phyloP scores from a whole-genome alignment of 495 filamentous ascomycete genomes.

The Aspergillus nidulans region DNA sequence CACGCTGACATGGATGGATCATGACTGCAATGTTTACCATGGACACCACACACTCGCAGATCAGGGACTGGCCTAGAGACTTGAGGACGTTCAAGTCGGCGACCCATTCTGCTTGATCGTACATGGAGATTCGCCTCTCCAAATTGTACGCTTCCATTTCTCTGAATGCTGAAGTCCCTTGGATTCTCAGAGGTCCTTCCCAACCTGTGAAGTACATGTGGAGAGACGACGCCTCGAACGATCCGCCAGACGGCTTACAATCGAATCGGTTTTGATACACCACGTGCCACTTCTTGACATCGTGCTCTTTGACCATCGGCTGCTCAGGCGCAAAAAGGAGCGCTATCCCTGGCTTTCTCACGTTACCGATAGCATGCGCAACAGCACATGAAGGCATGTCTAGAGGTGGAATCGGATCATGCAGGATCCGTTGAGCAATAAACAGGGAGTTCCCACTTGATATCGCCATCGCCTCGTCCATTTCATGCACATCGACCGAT shows the following conservation, averaged over 20 bases:
- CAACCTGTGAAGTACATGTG: constrained; percentile 11
- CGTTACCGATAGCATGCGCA: constrained; percentile 1
- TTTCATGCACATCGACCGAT: not conserved
- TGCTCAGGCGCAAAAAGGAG: constrained; percentile 3
- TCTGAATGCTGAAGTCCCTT: not conserved
- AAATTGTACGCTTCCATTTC: constrained; percentile 7
- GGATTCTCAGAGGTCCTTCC: constrained; percentile 1
- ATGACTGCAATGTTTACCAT: not conserved
- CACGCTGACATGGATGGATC: not conserved
- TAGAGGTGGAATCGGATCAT: constrained; percentile 2
- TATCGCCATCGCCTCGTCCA: not conserved
- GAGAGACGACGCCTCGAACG: constrained; percentile 6
- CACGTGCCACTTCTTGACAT: constrained; percentile 3
- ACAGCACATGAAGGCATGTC: not conserved
- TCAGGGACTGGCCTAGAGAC: not conserved
- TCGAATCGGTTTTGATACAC: constrained; percentile 11
- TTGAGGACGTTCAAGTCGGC: constrained; percentile 7
- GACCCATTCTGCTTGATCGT: constrained; percentile 11
- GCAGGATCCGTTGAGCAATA: constrained; percentile 1
- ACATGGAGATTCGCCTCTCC: constrained; percentile 1
- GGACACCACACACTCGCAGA: not conserved
- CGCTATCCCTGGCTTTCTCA: constrained; percentile 9
- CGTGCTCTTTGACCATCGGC: not conserved
- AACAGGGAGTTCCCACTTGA: constrained; percentile 10
- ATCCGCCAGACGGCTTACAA: not conserved